Percentiles rank a stretch among this genome's conserved stretches.
These are phyloP conservation scores for Syncephalastrum racemosum DNA, from an alignment of 371 early-diverging fungal species.

Conservation along the genomic window DNA sequence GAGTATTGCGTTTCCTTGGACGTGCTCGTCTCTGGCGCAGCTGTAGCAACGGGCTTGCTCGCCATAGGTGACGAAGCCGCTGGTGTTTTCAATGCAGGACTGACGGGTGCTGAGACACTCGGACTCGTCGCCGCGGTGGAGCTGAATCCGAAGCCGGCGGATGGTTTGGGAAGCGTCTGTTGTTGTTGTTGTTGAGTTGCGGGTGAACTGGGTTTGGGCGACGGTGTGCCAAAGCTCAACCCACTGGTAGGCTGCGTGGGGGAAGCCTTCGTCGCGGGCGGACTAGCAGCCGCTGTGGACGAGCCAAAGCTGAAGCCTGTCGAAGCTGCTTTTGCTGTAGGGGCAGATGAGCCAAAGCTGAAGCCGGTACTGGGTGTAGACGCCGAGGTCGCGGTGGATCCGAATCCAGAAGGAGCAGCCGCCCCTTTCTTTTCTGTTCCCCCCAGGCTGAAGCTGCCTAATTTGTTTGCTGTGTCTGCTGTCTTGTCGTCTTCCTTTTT, in stretches of 20 bases:
- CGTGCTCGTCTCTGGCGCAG: too few species aligned
- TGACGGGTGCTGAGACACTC: too few species aligned
- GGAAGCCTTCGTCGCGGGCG: background rate
- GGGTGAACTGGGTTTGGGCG: slow-evolving; percentile 1
- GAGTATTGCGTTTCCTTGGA: too few species aligned
- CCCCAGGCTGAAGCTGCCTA: background rate
- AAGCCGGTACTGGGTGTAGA: background rate
- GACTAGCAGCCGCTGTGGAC: background rate
- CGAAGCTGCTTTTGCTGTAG: background rate
- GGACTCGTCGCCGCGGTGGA: too few species aligned
- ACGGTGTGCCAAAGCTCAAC: slow-evolving; percentile 1
- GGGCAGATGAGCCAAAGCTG: background rate
- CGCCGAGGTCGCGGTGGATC: background rate
- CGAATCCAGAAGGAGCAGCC: background rate
- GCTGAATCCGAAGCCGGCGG: too few species aligned
- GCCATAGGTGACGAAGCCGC: too few species aligned
- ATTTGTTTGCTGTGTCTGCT: background rate
- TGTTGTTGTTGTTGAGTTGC: too few species aligned
- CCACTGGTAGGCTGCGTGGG: too few species aligned
- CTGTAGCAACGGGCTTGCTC: too few species aligned
- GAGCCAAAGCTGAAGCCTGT: slow-evolving; percentile 1
- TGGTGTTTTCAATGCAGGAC: too few species aligned
- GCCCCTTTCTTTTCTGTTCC: background rate
- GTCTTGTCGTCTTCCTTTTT: background rate
- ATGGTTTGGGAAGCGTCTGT: too few species aligned